Evolutionary conservation across 345 rosid genomes (phyloP).

Genomic region (Syzygium aqueum): DNA sequence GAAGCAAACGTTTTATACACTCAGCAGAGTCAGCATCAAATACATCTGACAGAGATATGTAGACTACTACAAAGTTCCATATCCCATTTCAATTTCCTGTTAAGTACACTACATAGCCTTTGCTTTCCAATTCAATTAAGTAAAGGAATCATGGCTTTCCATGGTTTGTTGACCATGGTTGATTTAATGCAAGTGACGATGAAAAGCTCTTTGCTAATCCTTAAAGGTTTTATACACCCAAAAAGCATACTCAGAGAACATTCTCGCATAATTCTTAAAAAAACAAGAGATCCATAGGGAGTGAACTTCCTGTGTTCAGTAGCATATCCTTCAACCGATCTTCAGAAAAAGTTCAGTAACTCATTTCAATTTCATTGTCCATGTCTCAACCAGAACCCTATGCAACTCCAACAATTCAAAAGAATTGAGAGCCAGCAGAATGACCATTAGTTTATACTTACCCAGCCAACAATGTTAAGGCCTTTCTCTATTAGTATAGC

Average conservation of each 20-base stretch:
- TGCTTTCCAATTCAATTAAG: not conserved
- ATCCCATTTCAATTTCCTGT: not conserved
- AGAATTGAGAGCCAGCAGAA: not conserved
- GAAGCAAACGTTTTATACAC: not conserved
- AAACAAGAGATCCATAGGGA: not conserved
- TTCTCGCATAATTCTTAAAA: not conserved
- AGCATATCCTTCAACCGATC: not conserved
- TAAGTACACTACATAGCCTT: not conserved
- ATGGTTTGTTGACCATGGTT: not conserved
- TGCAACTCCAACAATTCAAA: not conserved
- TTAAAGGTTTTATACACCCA: not conserved
- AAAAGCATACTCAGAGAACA: not conserved
- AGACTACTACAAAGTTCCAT: not conserved
- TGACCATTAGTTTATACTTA: constrained; percentile 19
- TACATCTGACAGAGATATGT: not conserved
- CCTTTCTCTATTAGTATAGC: constrained; percentile 97
- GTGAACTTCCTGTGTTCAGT: not conserved
- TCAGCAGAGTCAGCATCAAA: not conserved
- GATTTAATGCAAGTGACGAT: not conserved
- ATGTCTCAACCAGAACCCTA: not conserved
- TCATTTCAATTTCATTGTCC: not conserved
- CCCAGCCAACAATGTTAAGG: constrained; percentile 98
- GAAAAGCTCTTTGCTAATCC: not conserved
- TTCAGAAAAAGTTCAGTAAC: not conserved
- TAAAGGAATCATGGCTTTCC: not conserved